These are phyloP conservation scores for Xylaria sp. DNA, from an alignment of 2,329 filamentous ascomycete species.

Conservation along the genomic window DNA sequence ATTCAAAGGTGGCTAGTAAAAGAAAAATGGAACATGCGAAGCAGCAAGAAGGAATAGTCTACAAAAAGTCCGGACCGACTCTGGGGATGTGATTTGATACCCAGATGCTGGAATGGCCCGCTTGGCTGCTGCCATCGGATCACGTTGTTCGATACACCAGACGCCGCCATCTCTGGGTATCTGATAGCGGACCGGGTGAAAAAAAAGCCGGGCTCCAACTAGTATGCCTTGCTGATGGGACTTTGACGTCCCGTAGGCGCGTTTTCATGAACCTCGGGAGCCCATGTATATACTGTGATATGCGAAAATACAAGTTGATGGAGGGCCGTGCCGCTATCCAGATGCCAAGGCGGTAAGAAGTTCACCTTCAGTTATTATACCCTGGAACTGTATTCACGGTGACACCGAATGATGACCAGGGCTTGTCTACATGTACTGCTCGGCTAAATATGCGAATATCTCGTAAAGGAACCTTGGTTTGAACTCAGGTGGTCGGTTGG, in stretches of 20 bases:
- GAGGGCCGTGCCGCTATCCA: not conserved
- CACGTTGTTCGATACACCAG: not conserved
- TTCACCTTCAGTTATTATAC: not conserved
- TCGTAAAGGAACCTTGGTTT: no score
- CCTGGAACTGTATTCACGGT: constrained; percentile 3
- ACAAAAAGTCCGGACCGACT: not conserved
- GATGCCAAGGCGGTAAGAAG: not conserved
- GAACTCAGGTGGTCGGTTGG: not conserved
- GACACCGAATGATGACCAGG: constrained; percentile 11
- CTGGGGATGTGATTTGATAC: constrained; percentile 1
- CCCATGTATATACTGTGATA: not conserved
- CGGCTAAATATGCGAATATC: no score
- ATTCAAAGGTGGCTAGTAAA: not conserved
- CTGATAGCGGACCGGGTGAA: not conserved
- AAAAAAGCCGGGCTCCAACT: not conserved
- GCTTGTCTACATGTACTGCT: no score
- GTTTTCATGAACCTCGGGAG: not conserved
- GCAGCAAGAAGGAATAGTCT: not conserved
- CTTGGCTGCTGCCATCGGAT: not conserved
- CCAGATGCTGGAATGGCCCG: not conserved
- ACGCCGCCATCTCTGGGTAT: not conserved
- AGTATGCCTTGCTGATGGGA: not conserved
- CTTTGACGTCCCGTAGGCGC: not conserved
- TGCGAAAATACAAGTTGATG: not conserved
- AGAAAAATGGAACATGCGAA: not conserved